Evolutionary conservation across 768 basidiomycete species (phyloP), one percentile per base, ranked within the genome.

Genomic region (Rhodotorula toruloides): DNA sequence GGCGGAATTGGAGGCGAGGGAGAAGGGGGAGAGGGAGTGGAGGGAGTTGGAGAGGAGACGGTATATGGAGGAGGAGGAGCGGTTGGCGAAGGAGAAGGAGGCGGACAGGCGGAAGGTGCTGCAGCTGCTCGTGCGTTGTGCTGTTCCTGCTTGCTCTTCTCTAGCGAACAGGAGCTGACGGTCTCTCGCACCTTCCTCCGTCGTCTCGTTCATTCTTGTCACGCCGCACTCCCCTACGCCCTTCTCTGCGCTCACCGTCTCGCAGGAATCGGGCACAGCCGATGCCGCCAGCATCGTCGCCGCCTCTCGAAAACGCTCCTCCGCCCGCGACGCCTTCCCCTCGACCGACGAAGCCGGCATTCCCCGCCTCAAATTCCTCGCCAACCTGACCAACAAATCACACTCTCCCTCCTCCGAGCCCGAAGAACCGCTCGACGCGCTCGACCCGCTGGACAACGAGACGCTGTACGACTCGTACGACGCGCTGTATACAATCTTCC

Each of bases 391-490:
- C 6, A 37, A 16, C 29, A 22, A 42, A 12, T 43, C 60, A 0
- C 31, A 32, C 50, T 46, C 61, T 21, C 25, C 52, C 6, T 3
- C 31, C 25, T 22, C 3, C 13, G 19, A 19, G 2, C 19, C 12
- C 29, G 21, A 37, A 29, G 29, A 21, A 42, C 42, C 42, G 17
- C 42, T 43, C n/a, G 40, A n/a, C 4, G 37, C 21, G 8, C 32
- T 43, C 55, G 55, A 57, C 42, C 39, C 74, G 83, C 84, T 36
- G 11, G 29, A 58, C 32, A n/a, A 12, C 89, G 88, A 69, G 85
- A 88, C 53, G 86, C 88, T 71, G 81, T 82, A 78, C 89, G 2
- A 37, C n/a, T 2, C 32, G 22, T 37, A 83, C 73, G 76, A 78
- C 31, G 59, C 89, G 56, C 79, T 78, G 19, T 92, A 91, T n/a